Conservation (phyloP, 2,329 filamentous ascomycete species). For the Lecanicillium sp. region DNA sequence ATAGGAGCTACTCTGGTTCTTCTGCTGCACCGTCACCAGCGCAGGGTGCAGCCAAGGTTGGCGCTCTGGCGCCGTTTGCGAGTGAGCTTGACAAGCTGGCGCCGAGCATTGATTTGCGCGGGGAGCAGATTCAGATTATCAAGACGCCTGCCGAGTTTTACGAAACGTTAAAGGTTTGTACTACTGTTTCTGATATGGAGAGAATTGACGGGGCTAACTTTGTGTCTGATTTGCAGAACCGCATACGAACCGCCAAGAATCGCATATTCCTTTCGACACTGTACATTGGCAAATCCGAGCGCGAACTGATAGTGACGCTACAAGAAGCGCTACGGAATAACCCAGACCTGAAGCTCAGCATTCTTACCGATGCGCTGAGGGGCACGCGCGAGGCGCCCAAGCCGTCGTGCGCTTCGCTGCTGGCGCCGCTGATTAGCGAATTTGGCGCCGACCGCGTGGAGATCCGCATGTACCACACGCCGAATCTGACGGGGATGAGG, state of each 20-base stretch:
- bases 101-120: conserved; percentile 80
- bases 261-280: conserved; percentile 91
- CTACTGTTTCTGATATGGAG: too few relatives aligned
- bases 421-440: conserved; percentile 74
- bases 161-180: conserved; percentile 71
- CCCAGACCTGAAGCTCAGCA: conserved; percentile 70
- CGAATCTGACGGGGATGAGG: conserved; percentile 79
- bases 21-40: conserved; percentile 24
- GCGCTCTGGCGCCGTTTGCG: conserved; percentile 46
- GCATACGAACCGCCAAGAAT: conserved; percentile 70
- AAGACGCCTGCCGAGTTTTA: conserved; percentile 85
- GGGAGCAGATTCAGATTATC: conserved; percentile 73
- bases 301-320: conserved; percentile 76
- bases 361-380: conserved; percentile 83
- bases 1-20: conserved; percentile 27
- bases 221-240: conserved; percentile 47
- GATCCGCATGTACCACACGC: conserved; percentile 96
- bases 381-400: conserved; percentile 86
- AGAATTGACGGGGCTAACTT: too few relatives aligned
- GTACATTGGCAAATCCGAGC: conserved; percentile 90
- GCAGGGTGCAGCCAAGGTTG: conserved; percentile 20
- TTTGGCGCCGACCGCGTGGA: conserved; percentile 82
- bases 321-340: conserved; percentile 68
- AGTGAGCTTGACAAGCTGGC: conserved; percentile 79
- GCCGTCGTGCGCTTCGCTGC: conserved; percentile 78